Evolutionary conservation across 179 eudicot species (phyloP).

Genomic region (Amaranthus tricolor): DNA sequence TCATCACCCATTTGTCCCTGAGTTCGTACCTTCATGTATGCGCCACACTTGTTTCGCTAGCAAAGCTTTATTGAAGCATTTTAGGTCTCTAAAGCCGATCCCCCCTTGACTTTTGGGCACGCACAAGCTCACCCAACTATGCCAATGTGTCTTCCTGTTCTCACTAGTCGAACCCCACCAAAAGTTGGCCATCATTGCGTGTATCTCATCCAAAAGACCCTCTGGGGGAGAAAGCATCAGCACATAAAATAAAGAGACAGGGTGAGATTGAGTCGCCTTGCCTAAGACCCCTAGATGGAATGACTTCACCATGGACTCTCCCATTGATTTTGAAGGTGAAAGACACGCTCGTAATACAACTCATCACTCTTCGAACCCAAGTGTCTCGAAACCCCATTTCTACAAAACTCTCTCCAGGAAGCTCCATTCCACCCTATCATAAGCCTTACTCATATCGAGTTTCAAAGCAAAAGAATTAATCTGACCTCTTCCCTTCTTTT

Average conservation of each 20-base stretch:
- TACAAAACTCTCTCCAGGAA: too few species aligned
- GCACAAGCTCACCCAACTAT: neutral
- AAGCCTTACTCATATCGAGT: too few species aligned
- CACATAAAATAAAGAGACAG: neutral
- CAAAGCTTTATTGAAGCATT: neutral
- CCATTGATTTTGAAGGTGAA: neutral
- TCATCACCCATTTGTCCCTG: neutral
- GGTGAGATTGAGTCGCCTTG: conserved; percentile 4
- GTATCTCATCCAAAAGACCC: neutral
- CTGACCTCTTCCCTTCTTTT: too few species aligned
- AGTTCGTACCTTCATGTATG: too few species aligned
- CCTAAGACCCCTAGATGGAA: neutral
- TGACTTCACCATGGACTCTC: neutral
- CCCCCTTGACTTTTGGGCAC: neutral
- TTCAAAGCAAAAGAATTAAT: too few species aligned
- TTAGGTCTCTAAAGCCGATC: neutral
- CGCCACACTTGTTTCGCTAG: neutral
- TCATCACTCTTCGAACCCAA: neutral
- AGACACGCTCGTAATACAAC: neutral
- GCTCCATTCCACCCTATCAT: too few species aligned
- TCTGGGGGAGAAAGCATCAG: neutral
- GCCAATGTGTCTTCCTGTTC: neutral
- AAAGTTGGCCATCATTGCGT: neutral
- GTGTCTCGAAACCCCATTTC: neutral
- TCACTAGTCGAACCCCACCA: neutral